Evolutionary conservation across 2,329 filamentous ascomycete species (phyloP).

Genomic region (Aspergillus proliferans): DNA sequence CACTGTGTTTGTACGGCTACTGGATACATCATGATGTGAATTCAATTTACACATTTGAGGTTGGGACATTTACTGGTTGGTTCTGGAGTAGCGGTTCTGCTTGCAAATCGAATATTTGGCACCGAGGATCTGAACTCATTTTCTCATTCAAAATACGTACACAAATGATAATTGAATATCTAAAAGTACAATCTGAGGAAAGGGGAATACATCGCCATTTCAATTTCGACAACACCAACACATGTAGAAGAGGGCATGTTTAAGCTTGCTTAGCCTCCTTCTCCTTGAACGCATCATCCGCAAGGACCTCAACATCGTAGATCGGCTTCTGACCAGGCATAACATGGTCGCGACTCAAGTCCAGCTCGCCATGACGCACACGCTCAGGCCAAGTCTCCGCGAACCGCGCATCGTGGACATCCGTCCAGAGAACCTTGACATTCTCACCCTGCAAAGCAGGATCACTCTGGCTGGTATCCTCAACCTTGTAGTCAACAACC

Average conservation of each 20-base stretch:
- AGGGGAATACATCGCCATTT: background rate
- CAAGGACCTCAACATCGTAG: conserved; percentile 16
- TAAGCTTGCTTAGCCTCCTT: conserved; percentile 17
- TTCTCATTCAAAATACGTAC: conserved; percentile 7
- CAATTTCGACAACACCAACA: background rate
- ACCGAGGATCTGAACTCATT: conserved; percentile 10
- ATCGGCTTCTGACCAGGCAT: conserved; percentile 26
- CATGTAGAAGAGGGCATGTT: background rate
- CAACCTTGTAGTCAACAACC: conserved; percentile 23
- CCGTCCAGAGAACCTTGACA: conserved; percentile 43
- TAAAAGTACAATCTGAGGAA: conserved; percentile 20
- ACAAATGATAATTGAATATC: conserved; percentile 5
- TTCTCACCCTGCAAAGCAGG: conserved; percentile 19
- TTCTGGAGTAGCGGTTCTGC: background rate
- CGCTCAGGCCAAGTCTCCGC: conserved; percentile 39
- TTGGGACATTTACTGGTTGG: background rate
- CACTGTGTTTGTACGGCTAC: conserved; percentile 10
- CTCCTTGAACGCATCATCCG: conserved; percentile 19
- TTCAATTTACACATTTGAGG: conserved; percentile 6
- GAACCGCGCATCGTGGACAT: conserved; percentile 38
- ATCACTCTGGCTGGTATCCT: conserved; percentile 17
- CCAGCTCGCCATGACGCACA: conserved; percentile 39
- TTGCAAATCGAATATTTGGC: background rate
- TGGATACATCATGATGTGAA: conserved; percentile 11
- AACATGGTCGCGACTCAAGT: conserved; percentile 29